Evolutionary conservation across 805 yeast species (phyloP).

Genomic region (Candida glaebosa): DNA sequence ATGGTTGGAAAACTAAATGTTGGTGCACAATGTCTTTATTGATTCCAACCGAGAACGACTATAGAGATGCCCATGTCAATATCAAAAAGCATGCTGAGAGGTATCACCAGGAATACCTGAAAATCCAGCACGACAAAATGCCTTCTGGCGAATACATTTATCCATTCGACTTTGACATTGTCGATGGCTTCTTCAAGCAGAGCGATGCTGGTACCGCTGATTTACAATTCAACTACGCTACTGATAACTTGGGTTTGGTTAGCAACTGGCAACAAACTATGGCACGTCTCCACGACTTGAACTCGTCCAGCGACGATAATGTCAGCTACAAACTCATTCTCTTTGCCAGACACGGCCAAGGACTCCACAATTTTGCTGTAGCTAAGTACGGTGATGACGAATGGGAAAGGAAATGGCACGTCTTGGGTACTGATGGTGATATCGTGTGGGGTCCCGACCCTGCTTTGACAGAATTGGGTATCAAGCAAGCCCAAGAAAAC

Average conservation of each 20-base stretch:
- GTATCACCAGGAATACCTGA: slow-evolving; percentile 11
- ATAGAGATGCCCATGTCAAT: slow-evolving; percentile 25
- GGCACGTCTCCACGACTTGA: slow-evolving; percentile 26
- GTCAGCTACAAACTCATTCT: slow-evolving; percentile 45
- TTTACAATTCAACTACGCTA: slow-evolving; percentile 33
- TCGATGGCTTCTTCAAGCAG: slow-evolving; percentile 47
- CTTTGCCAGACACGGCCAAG: slow-evolving; percentile 66
- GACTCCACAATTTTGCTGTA: slow-evolving; percentile 55
- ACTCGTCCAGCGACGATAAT: slow-evolving; percentile 23
- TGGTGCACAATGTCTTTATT: slow-evolving; percentile 15
- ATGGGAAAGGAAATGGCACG: slow-evolving; percentile 56
- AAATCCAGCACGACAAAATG: slow-evolving; percentile 13
- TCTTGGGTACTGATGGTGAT: slow-evolving; percentile 48
- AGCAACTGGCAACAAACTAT: slow-evolving; percentile 35
- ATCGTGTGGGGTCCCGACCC: slow-evolving; percentile 59
- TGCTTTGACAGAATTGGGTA: slow-evolving; percentile 49
- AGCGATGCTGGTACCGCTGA: slow-evolving; percentile 40
- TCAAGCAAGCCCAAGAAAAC: slow-evolving; percentile 48
- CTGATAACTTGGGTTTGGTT: slow-evolving; percentile 40
- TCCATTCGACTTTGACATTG: slow-evolving; percentile 42
- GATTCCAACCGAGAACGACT: slow-evolving; percentile 23
- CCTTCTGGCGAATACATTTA: slow-evolving; percentile 16
- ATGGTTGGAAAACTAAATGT: background rate
- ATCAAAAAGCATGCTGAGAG: slow-evolving; percentile 15
- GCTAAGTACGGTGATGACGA: slow-evolving; percentile 46